Evolutionary conservation across 2,329 filamentous ascomycete species (phyloP).

Genomic region (Aspergillus ochraceoroseus): DNA sequence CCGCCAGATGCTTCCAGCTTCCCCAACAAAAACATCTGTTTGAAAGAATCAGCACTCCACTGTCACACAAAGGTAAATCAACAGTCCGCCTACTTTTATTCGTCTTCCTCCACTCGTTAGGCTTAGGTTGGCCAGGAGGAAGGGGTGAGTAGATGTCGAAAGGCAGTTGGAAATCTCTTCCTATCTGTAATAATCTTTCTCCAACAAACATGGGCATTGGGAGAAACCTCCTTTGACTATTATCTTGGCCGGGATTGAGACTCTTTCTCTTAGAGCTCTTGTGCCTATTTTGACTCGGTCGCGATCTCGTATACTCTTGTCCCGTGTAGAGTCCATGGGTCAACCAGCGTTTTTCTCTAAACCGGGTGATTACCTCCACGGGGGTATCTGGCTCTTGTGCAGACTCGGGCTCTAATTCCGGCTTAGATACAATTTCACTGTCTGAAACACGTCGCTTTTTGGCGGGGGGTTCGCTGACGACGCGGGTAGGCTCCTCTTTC

Average conservation of each 20-base stretch:
- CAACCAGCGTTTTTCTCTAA: constrained; percentile 67
- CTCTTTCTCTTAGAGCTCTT: constrained; percentile 35
- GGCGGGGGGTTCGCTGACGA: constrained; percentile 26
- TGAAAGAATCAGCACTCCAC: constrained; percentile 29
- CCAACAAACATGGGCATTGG: constrained; percentile 77
- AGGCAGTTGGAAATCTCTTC: constrained; percentile 80
- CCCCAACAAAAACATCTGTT: constrained; percentile 81
- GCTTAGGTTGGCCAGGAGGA: constrained; percentile 79
- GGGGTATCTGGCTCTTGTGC: constrained; percentile 22
- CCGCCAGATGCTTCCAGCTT: constrained; percentile 75
- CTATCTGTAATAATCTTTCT: constrained; percentile 63
- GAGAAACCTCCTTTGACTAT: constrained; percentile 47
- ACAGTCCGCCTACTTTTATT: constrained; percentile 67
- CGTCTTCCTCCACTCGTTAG: constrained; percentile 86
- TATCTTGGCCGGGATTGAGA: constrained; percentile 25
- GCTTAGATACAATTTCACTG: constrained; percentile 28
- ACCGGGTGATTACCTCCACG: constrained; percentile 23
- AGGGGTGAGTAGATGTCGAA: constrained; percentile 86
- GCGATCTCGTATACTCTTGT: constrained; percentile 55
- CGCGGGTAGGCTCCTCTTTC: constrained; percentile 24
- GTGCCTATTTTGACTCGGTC: constrained; percentile 48
- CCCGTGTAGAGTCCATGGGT: constrained; percentile 81
- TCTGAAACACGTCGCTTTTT: constrained; percentile 45
- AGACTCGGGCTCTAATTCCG: constrained; percentile 19
- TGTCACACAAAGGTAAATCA: not conserved